Conservation (phyloP, 1,284 basidiomycete genomes). For the Coriolopsis trogii region DNA sequence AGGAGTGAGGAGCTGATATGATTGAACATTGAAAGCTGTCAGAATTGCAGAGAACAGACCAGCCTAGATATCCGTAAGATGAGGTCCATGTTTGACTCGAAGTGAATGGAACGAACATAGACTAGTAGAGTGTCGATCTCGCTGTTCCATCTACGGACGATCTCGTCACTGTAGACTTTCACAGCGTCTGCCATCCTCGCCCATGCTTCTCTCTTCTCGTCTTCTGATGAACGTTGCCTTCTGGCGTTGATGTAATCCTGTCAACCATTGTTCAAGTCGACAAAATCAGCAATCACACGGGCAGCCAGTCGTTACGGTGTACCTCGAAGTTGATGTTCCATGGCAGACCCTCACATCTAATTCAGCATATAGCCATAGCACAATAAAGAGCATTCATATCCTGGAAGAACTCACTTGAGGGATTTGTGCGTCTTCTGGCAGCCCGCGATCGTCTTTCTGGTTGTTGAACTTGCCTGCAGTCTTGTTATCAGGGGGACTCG, state of each 20-base stretch:
- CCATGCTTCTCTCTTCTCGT: neutral
- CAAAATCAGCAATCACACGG: neutral
- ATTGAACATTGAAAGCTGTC: conserved; percentile 6
- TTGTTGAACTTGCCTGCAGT: too few species aligned
- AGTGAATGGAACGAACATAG: neutral
- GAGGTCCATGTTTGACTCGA: neutral
- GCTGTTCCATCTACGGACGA: neutral
- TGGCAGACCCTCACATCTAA: too few species aligned
- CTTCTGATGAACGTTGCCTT: neutral
- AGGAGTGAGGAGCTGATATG: neutral
- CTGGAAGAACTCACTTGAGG: too few species aligned
- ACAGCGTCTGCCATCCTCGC: neutral
- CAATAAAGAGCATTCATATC: too few species aligned
- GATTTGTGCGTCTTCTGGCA: too few species aligned
- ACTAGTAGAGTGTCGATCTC: conserved; percentile 6
- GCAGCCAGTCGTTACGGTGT: too few species aligned
- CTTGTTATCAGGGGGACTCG: too few species aligned
- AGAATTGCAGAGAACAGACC: conserved; percentile 4
- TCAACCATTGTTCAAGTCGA: neutral
- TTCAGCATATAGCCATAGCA: too few species aligned
- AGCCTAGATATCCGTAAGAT: neutral
- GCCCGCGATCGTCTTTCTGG: too few species aligned
- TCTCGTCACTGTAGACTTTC: neutral
- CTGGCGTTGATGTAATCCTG: neutral
- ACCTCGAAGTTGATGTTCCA: too few species aligned